A percentile compares a stretch with the other conserved stretches of the same genome.
Evolutionary conservation across 179 eudicot genomes (phyloP).

Genomic region (Heliamphora pulchella): DNA sequence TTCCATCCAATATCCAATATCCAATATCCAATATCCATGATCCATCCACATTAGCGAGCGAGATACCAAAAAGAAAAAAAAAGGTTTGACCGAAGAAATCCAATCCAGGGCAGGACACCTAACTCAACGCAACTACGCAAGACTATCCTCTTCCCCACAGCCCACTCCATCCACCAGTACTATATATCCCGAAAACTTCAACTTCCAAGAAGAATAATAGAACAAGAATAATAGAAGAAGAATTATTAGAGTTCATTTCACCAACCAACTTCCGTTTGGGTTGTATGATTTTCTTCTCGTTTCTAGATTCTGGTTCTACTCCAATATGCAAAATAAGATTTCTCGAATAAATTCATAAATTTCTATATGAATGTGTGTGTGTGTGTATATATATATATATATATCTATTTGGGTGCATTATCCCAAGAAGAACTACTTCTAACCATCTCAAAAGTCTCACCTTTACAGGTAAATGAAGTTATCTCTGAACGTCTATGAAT

Average conservation of each 20-base stretch:
- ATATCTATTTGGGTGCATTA: background rate
- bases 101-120: slow-evolving; percentile 3
- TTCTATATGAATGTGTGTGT: no score
- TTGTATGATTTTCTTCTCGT: background rate
- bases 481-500: slow-evolving; percentile 28
- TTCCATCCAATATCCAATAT: no score
- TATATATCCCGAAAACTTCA: background rate
- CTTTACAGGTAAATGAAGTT: slow-evolving; percentile 25
- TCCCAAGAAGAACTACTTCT: slow-evolving; percentile 24
- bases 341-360: background rate
- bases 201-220: slow-evolving; percentile 21
- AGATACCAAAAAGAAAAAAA: no score
- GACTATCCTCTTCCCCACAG: no score
- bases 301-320: no score
- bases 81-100: slow-evolving; percentile 29
- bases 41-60: background rate
- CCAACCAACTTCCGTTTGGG: no score
- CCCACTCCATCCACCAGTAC: background rate
- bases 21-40: background rate
- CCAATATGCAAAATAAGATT: background rate
- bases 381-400: background rate
- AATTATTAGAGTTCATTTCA: background rate
- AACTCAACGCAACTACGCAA: background rate
- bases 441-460: slow-evolving; percentile 24
- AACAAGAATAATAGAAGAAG: background rate